A percentile compares a stretch with the other conserved stretches of the same genome.
Conservation (phyloP, 1,284 basidiomycete species). For the Tilletia horrida region DNA sequence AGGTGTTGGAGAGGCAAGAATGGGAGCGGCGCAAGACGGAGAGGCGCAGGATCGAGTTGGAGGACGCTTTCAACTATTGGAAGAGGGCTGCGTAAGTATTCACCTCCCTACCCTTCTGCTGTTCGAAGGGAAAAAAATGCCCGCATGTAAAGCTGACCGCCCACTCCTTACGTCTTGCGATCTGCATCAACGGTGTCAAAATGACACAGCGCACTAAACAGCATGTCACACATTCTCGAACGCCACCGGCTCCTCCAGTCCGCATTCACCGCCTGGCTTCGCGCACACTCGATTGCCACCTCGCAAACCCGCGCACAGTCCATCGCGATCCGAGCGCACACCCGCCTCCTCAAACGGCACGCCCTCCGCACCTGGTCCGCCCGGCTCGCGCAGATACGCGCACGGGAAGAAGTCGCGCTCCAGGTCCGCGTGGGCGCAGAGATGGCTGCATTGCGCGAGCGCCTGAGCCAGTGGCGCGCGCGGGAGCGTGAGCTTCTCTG, state of each 20-base stretch:
- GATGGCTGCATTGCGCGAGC: not conserved
- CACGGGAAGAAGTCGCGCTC: not conserved
- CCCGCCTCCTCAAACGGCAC: not conserved
- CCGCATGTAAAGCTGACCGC: not conserved
- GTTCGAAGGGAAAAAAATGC: not conserved
- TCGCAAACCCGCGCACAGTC: not conserved
- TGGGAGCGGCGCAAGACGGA: constrained; percentile 1
- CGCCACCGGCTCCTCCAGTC: constrained; percentile 13
- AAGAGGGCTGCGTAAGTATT: not conserved
- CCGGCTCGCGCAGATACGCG: not conserved
- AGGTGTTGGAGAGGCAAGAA: not conserved
- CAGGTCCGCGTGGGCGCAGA: not conserved
- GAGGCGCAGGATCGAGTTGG: not conserved
- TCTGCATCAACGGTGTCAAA: too few species aligned
- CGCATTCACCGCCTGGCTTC: not conserved
- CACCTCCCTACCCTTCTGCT: not conserved
- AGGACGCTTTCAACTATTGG: not conserved
- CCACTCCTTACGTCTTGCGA: not conserved
- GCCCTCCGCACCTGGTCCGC: not conserved
- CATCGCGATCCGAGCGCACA: not conserved
- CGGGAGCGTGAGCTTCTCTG: not conserved
- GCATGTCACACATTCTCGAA: constrained; percentile 2
- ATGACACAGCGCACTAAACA: not conserved
- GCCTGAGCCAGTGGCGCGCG: not conserved
- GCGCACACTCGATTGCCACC: not conserved